Evolutionary conservation across 768 basidiomycete genomes (phyloP).

Genomic region (Collybia sordida): DNA sequence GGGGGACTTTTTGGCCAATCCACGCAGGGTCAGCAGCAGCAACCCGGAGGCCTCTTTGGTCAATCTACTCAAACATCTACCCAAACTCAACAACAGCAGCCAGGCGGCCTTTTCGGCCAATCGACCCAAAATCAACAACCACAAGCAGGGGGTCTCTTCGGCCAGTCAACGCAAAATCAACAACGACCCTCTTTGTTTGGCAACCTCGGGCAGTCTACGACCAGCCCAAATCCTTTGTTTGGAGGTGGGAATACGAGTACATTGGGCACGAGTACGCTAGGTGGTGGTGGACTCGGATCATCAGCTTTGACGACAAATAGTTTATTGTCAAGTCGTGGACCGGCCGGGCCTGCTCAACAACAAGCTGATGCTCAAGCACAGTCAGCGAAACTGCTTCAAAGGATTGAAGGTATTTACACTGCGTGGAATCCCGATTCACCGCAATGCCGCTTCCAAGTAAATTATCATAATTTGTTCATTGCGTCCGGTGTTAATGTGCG

Average conservation of each 20-base stretch:
- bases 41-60: constrained; percentile 15
- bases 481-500: not conserved
- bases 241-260: constrained; percentile 24
- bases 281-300: constrained; percentile 30
- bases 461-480: constrained; percentile 11
- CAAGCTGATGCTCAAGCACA: constrained; percentile 65
- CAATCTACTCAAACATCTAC: constrained; percentile 22
- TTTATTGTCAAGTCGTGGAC: constrained; percentile 37
- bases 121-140: constrained; percentile 26
- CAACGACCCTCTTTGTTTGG: constrained; percentile 25
- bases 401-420: constrained; percentile 61
- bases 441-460: constrained; percentile 79
- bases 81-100: constrained; percentile 24
- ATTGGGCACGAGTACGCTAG: constrained; percentile 28
- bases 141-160: constrained; percentile 13
- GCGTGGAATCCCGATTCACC: constrained; percentile 73
- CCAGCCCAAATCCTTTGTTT: constrained; percentile 17
- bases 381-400: constrained; percentile 49
- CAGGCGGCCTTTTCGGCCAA: constrained; percentile 15
- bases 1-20: constrained; percentile 16
- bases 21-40: constrained; percentile 28
- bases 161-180: constrained; percentile 25
- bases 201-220: constrained; percentile 19
- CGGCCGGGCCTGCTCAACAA: constrained; percentile 36
- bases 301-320: constrained; percentile 32